Base-by-base conservation (phyloP, 1,284 basidiomycete species). In the Trichosporon sp. region DNA sequence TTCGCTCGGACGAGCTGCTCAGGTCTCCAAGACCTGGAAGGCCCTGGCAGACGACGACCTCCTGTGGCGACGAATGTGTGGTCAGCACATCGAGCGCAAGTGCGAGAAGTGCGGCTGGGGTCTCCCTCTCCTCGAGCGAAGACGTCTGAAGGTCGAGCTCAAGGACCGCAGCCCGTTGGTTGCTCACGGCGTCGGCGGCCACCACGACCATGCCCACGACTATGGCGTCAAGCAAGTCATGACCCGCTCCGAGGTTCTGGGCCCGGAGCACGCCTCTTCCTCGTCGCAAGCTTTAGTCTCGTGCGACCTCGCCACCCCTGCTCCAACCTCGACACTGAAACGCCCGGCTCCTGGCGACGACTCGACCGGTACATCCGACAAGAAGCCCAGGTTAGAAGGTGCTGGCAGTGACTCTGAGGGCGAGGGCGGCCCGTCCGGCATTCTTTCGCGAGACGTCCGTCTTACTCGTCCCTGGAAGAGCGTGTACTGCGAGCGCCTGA, bases 21-120 rank as follows among this genome's bases (percentile, higher is more conserved):
- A 99, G 78, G 95, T 99, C 56, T 89, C 87, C 65, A 86, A 85
- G 63, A 85, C 84, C 1, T 99, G 95, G 95, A 90, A 87, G 74
- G 82, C 82, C 36, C 86, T 99, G 1, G 95, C 95, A 1, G 95
- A 99, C 80, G 95, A 99, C 76, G 92, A 99, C 73, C 84, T 95
- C 49, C 85, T 99, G 59, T 99, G 95, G 95, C 85, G 90, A 49
- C 89, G 89, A 36, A 99, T 99, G 81, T 99, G 96, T 78, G 93
- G 97, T 74, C 95, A 99, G 78, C 95, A 99, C 71, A 99, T 99
- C 63, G 96, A 96, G 57, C 88, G 95, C 74, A 96, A 95, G 77
- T 99, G 95, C 74, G 87, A 87, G 71, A 98, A 97, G 80, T 99
- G 95, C 63, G 95, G 95, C 6, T 99, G 96, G 95, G 95, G 95